Percentiles rank a stretch among this genome's conserved stretches.
Evolutionary conservation across 768 basidiomycete species (phyloP).

Genomic region (Daedaleopsis nitida): DNA sequence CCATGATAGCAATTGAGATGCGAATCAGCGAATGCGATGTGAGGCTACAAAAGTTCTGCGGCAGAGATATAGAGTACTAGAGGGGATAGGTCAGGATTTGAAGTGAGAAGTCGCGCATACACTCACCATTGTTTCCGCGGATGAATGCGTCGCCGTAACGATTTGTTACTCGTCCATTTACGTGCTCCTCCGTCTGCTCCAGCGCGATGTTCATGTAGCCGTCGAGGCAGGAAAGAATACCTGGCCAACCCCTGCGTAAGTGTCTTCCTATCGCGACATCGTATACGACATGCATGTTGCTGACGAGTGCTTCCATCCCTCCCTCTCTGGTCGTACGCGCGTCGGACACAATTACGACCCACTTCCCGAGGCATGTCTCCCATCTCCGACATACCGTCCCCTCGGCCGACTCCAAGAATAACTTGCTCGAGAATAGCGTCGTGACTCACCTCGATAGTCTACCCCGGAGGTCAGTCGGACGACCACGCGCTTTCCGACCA

Average conservation of each 20-base stretch:
- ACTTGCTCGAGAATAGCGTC: neutral
- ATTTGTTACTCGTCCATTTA: slow-evolving; percentile 84
- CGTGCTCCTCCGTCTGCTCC: slow-evolving; percentile 96
- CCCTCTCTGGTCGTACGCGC: neutral
- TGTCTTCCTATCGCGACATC: neutral
- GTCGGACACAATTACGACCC: neutral
- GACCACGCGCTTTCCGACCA: slow-evolving; percentile 94
- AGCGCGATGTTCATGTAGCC: slow-evolving; percentile 99
- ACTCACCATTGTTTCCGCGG: slow-evolving; percentile 86
- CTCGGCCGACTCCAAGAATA: neutral
- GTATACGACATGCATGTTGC: neutral
- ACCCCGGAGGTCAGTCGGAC: slow-evolving; percentile 91
- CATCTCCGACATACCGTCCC: slow-evolving; percentile 1
- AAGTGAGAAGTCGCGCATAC: neutral
- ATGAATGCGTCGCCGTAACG: slow-evolving; percentile 96
- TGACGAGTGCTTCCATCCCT: neutral
- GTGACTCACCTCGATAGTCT: slow-evolving; percentile 80
- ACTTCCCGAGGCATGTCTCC: too few species aligned
- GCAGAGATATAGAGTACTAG: slow-evolving; percentile 33
- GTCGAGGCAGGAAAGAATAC: slow-evolving; percentile 91
- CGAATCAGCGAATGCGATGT: neutral
- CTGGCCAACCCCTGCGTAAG: slow-evolving; percentile 41
- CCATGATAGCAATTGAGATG: neutral
- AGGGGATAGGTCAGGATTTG: too few species aligned
- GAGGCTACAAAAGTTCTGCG: slow-evolving; percentile 26